Evolutionary conservation across 2,329 filamentous ascomycete species (phyloP).

Genomic region (Fusarium newnesense): DNA sequence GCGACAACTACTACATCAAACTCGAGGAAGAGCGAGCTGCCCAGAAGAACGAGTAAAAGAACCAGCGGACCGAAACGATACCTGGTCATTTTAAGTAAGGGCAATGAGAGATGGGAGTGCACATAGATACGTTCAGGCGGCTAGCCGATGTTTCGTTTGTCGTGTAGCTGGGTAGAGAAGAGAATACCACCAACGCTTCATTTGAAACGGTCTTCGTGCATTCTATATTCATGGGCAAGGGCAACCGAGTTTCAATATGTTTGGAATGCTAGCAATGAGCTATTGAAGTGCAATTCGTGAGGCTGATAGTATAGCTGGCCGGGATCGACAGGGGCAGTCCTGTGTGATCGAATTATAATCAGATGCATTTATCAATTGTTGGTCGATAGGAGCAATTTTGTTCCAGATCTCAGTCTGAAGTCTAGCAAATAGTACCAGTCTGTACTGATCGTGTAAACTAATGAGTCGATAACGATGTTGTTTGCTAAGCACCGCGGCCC

Average conservation of each 20-base stretch:
- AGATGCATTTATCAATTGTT: neutral
- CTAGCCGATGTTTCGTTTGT: conserved; percentile 42
- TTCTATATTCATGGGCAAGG: conserved; percentile 44
- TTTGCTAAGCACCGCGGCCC: neutral
- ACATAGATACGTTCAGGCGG: conserved; percentile 25
- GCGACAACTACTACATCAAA: conserved; percentile 68
- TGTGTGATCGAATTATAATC: neutral
- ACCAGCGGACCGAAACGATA: neutral
- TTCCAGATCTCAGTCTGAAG: neutral
- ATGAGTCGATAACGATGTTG: neutral
- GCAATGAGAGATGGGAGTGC: conserved; percentile 13
- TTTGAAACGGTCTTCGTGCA: conserved; percentile 38
- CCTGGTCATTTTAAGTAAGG: conserved; percentile 6
- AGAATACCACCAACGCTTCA: conserved; percentile 40
- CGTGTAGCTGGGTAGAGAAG: conserved; percentile 38
- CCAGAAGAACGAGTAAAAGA: conserved; percentile 45
- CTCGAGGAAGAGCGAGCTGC: conserved; percentile 66
- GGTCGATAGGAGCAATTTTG: neutral
- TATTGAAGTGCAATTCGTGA: conserved; percentile 7
- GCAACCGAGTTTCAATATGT: conserved; percentile 41
- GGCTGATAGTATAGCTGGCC: neutral
- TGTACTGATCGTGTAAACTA: neutral
- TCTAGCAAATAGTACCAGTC: neutral
- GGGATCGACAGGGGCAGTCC: neutral
- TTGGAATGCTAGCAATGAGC: conserved; percentile 18